phyloP scores from a whole-genome alignment of 768 basidiomycete species.

The Calvatia gigantea region DNA sequence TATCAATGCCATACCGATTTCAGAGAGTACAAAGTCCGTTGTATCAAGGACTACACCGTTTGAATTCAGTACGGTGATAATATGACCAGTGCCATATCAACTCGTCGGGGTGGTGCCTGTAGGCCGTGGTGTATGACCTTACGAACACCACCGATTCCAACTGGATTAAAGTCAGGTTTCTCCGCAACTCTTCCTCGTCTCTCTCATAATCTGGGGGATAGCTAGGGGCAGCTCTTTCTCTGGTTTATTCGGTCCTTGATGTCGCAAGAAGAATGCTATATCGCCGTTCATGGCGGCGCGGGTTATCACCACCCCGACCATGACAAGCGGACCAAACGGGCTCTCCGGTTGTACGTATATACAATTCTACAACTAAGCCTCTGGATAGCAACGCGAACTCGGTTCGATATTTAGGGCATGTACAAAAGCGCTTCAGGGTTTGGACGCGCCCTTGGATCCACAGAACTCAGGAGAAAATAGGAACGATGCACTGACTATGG shows the following conservation, averaged over 20 bases:
- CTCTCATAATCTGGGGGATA: no score
- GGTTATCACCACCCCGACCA: conserved; percentile 51
- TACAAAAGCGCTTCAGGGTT: conserved; percentile 26
- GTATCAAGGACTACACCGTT: no score
- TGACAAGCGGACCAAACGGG: conserved; percentile 52
- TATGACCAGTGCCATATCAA: no score
- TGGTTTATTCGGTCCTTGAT: conserved; percentile 11
- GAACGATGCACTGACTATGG: conserved; percentile 35
- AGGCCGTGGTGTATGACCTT: no score
- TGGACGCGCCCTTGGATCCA: not conserved
- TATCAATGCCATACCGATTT: no score
- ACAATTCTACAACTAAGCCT: no score
- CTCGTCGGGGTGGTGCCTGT: no score
- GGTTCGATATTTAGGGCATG: conserved; percentile 45
- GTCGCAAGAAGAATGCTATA: conserved; percentile 25
- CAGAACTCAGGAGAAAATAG: not conserved
- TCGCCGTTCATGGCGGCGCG: conserved; percentile 79
- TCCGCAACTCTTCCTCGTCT: not conserved
- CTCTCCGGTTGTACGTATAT: conserved; percentile 54
- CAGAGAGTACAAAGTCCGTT: no score
- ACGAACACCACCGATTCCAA: no score
- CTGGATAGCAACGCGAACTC: no score
- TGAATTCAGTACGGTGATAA: no score
- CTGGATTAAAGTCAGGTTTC: not conserved
- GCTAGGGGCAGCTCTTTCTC: no score